These are phyloP conservation scores for Exophiala oligosperma DNA, from an alignment of 2,329 filamentous ascomycete species.

Conservation along the genomic window DNA sequence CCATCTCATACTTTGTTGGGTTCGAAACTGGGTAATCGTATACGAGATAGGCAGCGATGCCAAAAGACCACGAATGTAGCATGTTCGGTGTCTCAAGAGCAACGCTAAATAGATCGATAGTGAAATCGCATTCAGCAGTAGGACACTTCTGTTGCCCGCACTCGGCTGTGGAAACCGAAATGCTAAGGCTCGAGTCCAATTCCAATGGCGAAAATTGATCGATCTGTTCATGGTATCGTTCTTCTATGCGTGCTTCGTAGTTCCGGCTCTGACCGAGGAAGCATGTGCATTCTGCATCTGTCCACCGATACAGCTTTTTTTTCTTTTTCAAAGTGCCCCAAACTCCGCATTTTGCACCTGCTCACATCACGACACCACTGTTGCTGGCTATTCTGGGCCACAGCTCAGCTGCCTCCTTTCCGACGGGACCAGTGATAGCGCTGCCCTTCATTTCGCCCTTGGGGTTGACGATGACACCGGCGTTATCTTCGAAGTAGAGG, in stretches of 20 bases:
- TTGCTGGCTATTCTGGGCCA: slow-evolving; percentile 99
- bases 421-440: slow-evolving; percentile 97
- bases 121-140: too few species aligned
- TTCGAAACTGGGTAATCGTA: background rate
- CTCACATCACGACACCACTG: slow-evolving; percentile 99
- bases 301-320: background rate
- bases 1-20: background rate
- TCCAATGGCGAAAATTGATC: background rate
- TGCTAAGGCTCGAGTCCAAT: too few species aligned
- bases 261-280: background rate
- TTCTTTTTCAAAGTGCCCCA: background rate
- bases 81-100: too few species aligned
- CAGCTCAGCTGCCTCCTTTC: slow-evolving; percentile 99
- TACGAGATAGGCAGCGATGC: too few species aligned
- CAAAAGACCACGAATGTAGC: too few species aligned
- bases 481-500: slow-evolving; percentile 99
- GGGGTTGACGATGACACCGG: slow-evolving; percentile 99
- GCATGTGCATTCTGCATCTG: background rate
- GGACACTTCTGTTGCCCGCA: background rate
- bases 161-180: background rate
- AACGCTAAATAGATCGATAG: too few species aligned
- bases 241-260: background rate
- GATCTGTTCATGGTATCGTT: slow-evolving; percentile 8
- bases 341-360: slow-evolving; percentile 5
- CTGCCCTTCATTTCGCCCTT: slow-evolving; percentile 99